Percentiles rank a stretch among this genome's conserved stretches.
phyloP scores from a whole-genome alignment of 805 yeast genomes.

The Candida methanosorbosa region DNA sequence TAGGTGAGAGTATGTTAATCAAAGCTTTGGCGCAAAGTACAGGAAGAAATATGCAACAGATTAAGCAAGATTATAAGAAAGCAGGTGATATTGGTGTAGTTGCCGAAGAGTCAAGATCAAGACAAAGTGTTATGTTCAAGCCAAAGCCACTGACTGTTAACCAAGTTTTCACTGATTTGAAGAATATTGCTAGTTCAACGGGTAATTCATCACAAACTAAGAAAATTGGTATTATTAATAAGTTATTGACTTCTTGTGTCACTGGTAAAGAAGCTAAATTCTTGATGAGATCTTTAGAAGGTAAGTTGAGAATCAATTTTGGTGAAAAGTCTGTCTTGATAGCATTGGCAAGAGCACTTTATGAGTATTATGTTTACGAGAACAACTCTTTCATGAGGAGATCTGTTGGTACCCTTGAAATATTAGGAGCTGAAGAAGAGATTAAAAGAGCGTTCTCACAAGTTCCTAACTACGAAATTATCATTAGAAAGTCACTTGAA shows the following conservation, averaged over 20 bases:
- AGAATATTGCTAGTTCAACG: slow-evolving; percentile 65
- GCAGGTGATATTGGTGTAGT: slow-evolving; percentile 88
- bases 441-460: slow-evolving; percentile 84
- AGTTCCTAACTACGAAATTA: slow-evolving; percentile 80
- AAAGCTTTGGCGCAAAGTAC: slow-evolving; percentile 88
- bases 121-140: slow-evolving; percentile 89
- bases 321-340: slow-evolving; percentile 90
- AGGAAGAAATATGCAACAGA: slow-evolving; percentile 65
- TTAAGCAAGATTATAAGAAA: slow-evolving; percentile 67
- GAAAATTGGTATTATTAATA: slow-evolving; percentile 73
- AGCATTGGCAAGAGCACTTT: slow-evolving; percentile 77
- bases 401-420: slow-evolving; percentile 28
- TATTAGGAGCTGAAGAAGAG: slow-evolving; percentile 63
- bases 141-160: slow-evolving; percentile 73
- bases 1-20: slow-evolving; percentile 83
- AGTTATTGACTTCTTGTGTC: slow-evolving; percentile 80
- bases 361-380: slow-evolving; percentile 31
- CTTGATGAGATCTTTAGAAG: slow-evolving; percentile 82
- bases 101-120: slow-evolving; percentile 74
- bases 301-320: slow-evolving; percentile 84
- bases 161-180: slow-evolving; percentile 64
- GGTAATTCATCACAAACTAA: slow-evolving; percentile 78
- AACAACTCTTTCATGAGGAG: slow-evolving; percentile 16
- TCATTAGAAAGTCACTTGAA: slow-evolving; percentile 57
- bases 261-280: slow-evolving; percentile 84